Conservation (phyloP, 331 rosid genomes). For the Acacia pycnantha region DNA sequence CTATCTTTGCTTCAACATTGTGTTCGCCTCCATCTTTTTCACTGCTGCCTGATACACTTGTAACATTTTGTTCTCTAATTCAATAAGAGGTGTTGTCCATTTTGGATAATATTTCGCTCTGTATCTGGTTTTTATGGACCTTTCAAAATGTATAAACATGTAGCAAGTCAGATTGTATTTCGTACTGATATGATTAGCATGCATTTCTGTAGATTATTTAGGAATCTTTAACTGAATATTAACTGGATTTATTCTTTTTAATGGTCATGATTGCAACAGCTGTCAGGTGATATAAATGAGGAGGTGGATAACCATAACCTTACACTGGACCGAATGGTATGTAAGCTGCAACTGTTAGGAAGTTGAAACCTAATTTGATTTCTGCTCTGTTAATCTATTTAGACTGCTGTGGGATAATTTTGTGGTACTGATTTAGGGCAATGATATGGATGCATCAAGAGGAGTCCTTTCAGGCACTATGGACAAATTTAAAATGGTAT, state of each 20-base stretch:
- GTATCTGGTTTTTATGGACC: conserved; percentile 6
- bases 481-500: conserved; percentile 93
- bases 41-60: conserved; percentile 3
- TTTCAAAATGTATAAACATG: conserved; percentile 1
- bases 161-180: conserved; percentile 4
- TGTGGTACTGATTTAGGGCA: conserved; percentile 57
- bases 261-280: conserved; percentile 53
- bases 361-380: background rate
- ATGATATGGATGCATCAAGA: conserved; percentile 94
- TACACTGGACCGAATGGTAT: conserved; percentile 82
- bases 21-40: conserved; percentile 13
- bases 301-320: conserved; percentile 93
- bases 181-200: conserved; percentile 6
- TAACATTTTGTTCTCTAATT: background rate
- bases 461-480: conserved; percentile 90
- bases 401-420: conserved; percentile 21
- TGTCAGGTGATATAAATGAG: conserved; percentile 93
- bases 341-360: conserved; percentile 28
- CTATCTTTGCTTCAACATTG: background rate
- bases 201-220: conserved; percentile 13
- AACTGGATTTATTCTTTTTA: background rate
- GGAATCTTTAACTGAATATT: background rate
- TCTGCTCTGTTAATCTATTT: conserved; percentile 1
- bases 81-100: background rate
- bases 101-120: conserved; percentile 5